These are phyloP conservation scores for Neurospora sp. DNA, from an alignment of 495 filamentous ascomycete genomes.

Conservation along the genomic window DNA sequence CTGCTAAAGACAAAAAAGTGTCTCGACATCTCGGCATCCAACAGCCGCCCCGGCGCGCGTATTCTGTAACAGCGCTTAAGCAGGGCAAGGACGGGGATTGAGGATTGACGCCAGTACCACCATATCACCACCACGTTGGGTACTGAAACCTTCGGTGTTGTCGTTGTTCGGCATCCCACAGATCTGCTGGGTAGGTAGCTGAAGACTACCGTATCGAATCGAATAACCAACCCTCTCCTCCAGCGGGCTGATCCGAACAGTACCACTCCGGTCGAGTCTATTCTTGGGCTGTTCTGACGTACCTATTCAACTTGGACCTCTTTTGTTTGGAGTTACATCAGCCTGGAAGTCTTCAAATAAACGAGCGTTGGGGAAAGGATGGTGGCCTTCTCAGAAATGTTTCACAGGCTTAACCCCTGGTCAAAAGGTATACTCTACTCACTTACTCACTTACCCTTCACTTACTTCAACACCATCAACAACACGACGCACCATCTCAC, in stretches of 20 bases:
- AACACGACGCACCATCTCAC: too few species aligned
- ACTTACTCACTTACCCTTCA: neutral
- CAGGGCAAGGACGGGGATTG: neutral
- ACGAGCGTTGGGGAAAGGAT: constrained; percentile 5
- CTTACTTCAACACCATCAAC: neutral
- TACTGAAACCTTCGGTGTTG: neutral
- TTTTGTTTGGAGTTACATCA: neutral
- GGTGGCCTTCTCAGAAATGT: constrained; percentile 10
- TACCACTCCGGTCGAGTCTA: neutral
- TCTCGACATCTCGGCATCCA: neutral
- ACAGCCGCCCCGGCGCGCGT: neutral
- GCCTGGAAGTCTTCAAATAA: neutral
- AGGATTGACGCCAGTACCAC: neutral
- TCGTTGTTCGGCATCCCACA: neutral
- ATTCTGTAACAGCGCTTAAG: neutral
- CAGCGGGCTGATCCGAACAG: neutral
- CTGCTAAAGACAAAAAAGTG: neutral
- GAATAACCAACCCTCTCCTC: neutral
- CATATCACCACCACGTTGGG: neutral
- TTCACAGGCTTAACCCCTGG: constrained; percentile 22
- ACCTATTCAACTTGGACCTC: neutral
- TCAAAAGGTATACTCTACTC: constrained; percentile 10
- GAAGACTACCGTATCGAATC: neutral
- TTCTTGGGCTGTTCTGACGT: neutral
- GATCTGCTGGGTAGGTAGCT: neutral